Evolutionary conservation across 2,329 filamentous ascomycete species (phyloP).

Genomic region (Escovopsis sp.): DNA sequence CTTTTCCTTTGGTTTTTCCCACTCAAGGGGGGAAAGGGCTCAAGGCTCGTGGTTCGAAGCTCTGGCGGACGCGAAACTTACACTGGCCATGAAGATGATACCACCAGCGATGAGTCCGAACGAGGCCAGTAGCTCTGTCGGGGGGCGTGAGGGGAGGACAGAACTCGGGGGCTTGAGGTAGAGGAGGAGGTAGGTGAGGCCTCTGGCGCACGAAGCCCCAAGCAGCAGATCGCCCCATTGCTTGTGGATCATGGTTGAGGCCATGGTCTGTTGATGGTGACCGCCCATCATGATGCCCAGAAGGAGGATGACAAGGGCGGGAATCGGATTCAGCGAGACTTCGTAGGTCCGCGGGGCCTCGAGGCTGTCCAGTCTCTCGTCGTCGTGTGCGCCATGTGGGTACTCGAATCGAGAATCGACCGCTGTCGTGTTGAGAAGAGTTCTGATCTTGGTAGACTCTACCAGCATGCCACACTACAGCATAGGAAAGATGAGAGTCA

Average conservation of each 20-base stretch:
- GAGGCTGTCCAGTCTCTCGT: slow-evolving; percentile 31
- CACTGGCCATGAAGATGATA: slow-evolving; percentile 82
- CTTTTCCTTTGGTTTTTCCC: no score
- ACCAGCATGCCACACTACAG: slow-evolving; percentile 77
- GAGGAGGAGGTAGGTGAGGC: slow-evolving; percentile 62
- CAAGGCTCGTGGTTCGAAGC: neutral
- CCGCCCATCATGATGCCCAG: slow-evolving; percentile 92
- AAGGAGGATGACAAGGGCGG: slow-evolving; percentile 70
- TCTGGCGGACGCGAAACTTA: slow-evolving; percentile 28
- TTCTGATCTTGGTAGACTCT: slow-evolving; percentile 55
- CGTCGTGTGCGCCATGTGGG: slow-evolving; percentile 18
- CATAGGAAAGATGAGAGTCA: no score
- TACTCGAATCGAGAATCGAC: slow-evolving; percentile 18
- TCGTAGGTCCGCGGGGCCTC: slow-evolving; percentile 49
- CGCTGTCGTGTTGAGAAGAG: slow-evolving; percentile 44
- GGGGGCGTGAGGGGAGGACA: slow-evolving; percentile 66
- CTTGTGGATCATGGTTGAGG: slow-evolving; percentile 81
- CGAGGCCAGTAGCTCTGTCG: slow-evolving; percentile 72
- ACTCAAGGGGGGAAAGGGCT: no score
- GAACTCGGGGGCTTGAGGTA: slow-evolving; percentile 72
- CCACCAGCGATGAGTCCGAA: slow-evolving; percentile 84
- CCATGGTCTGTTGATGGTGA: slow-evolving; percentile 70
- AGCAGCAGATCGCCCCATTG: slow-evolving; percentile 84
- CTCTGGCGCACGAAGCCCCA: slow-evolving; percentile 64
- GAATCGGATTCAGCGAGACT: slow-evolving; percentile 76